Conservation (phyloP, 1,139 yeast genomes). For the Diutina catenulata region DNA sequence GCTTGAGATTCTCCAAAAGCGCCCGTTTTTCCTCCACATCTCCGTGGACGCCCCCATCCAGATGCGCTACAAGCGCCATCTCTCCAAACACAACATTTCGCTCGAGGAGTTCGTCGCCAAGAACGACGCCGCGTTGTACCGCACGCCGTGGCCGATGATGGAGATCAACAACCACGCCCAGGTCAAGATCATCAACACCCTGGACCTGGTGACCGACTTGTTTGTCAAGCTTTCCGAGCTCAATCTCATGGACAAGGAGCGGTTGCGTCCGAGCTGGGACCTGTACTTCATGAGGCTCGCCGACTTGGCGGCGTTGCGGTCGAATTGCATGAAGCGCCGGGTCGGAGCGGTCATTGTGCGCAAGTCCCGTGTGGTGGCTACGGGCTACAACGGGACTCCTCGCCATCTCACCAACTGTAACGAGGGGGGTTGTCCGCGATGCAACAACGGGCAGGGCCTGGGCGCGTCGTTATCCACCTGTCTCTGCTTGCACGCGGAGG, state of each 20-base stretch:
- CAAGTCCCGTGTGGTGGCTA: conserved; percentile 78
- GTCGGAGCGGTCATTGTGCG: conserved; percentile 94
- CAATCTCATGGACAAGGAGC: conserved; percentile 40
- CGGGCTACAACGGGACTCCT: conserved; percentile 97
- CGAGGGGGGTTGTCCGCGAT: conserved; percentile 88
- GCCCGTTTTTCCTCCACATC: conserved; percentile 82
- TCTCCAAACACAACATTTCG: conserved; percentile 13
- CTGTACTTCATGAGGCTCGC: conserved; percentile 90
- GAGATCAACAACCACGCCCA: conserved; percentile 46
- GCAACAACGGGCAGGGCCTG: conserved; percentile 62
- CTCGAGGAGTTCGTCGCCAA: conserved; percentile 17
- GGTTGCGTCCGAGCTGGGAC: conserved; percentile 93
- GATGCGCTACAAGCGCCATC: conserved; percentile 40
- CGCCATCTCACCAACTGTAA: conserved; percentile 79
- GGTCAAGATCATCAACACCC: conserved; percentile 51
- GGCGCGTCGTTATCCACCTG: conserved; percentile 63
- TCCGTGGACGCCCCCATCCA: conserved; percentile 66
- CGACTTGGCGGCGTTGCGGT: conserved; percentile 80
- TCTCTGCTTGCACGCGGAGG: conserved; percentile 92
- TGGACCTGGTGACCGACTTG: conserved; percentile 34
- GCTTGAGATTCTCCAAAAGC: conserved; percentile 41
- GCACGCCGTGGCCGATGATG: conserved; percentile 17
- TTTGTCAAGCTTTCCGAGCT: conserved; percentile 41
- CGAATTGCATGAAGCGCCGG: conserved; percentile 93
- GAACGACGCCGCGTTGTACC: conserved; percentile 9